Evolutionary conservation across 2,329 filamentous ascomycete genomes (phyloP).

Genomic region (Botrytis fabae): DNA sequence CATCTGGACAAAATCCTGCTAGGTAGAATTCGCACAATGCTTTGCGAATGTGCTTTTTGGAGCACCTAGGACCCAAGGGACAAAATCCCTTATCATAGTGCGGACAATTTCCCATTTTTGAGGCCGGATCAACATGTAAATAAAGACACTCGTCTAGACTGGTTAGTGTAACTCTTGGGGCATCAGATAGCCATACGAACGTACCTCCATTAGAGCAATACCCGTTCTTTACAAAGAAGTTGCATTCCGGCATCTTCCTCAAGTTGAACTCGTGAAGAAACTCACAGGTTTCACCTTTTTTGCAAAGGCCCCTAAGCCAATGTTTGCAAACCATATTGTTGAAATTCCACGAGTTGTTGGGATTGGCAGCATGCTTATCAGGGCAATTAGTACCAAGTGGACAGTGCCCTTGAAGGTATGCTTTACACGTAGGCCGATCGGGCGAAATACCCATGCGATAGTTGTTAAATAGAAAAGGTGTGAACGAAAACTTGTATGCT

Average conservation of each 20-base stretch:
- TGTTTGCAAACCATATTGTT: slow-evolving; percentile 96
- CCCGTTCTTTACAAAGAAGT: slow-evolving; percentile 89
- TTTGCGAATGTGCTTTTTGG: slow-evolving; percentile 83
- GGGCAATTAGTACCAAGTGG: slow-evolving; percentile 81
- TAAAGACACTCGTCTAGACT: slow-evolving; percentile 82
- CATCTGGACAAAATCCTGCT: slow-evolving; percentile 92
- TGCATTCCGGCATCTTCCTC: slow-evolving; percentile 97
- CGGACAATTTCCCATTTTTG: slow-evolving; percentile 76
- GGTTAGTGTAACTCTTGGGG: slow-evolving; percentile 23
- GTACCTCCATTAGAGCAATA: slow-evolving; percentile 83
- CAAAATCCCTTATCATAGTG: slow-evolving; percentile 97
- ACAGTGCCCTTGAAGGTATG: slow-evolving; percentile 83
- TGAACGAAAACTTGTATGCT: slow-evolving; percentile 76
- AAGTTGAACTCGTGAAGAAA: slow-evolving; percentile 99
- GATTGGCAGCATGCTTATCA: slow-evolving; percentile 67
- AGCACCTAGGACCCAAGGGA: slow-evolving; percentile 81
- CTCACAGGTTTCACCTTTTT: slow-evolving; percentile 95
- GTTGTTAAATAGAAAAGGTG: slow-evolving; percentile 77
- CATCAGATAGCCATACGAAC: slow-evolving; percentile 11
- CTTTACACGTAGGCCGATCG: slow-evolving; percentile 78
- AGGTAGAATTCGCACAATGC: slow-evolving; percentile 82
- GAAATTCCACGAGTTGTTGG: slow-evolving; percentile 51
- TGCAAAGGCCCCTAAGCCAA: slow-evolving; percentile 95
- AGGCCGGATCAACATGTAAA: slow-evolving; percentile 82
- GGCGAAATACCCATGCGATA: slow-evolving; percentile 82